A percentile compares a stretch with the other conserved stretches of the same genome.
phyloP scores from a whole-genome alignment of 768 basidiomycete species.

The Mycena polygramma region DNA sequence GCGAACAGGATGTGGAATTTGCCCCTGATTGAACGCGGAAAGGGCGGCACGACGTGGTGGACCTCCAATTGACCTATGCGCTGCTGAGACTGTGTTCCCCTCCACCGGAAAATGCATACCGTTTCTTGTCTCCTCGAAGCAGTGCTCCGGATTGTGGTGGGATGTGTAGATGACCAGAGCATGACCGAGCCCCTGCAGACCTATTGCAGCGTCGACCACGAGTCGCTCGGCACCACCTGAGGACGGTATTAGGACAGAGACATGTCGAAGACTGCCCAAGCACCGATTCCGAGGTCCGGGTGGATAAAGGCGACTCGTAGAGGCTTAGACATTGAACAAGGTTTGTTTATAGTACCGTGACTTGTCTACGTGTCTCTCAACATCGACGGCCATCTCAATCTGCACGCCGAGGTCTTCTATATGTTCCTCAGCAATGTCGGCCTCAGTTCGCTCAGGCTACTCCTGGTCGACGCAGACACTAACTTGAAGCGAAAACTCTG shows the following conservation, averaged over 20 bases:
- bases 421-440: no score
- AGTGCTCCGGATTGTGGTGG: conserved; percentile 87
- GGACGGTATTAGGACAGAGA: conserved; percentile 31
- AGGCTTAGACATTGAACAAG: background rate
- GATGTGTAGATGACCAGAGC: conserved; percentile 93
- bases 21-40: conserved; percentile 85
- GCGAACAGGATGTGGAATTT: conserved; percentile 92
- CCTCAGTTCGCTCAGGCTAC: no score
- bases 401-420: no score
- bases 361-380: background rate
- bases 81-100: background rate
- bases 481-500: no score
- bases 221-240: conserved; percentile 95
- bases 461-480: no score
- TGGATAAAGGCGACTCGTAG: conserved; percentile 87
- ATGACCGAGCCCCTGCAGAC: conserved; percentile 88
- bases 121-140: conserved; percentile 94
- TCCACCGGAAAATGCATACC: conserved; percentile 63
- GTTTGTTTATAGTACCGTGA: background rate
- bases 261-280: conserved; percentile 35
- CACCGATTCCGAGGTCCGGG: conserved; percentile 95
- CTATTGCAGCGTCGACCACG: conserved; percentile 94
- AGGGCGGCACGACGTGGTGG: conserved; percentile 76
- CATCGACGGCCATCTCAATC: background rate
- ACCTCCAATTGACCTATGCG: conserved; percentile 84